A percentile compares a stretch with the other conserved stretches of the same genome.
Evolutionary conservation across 108 stramenopile species (phyloP).

Genomic region (Mediolabrus comicus): DNA sequence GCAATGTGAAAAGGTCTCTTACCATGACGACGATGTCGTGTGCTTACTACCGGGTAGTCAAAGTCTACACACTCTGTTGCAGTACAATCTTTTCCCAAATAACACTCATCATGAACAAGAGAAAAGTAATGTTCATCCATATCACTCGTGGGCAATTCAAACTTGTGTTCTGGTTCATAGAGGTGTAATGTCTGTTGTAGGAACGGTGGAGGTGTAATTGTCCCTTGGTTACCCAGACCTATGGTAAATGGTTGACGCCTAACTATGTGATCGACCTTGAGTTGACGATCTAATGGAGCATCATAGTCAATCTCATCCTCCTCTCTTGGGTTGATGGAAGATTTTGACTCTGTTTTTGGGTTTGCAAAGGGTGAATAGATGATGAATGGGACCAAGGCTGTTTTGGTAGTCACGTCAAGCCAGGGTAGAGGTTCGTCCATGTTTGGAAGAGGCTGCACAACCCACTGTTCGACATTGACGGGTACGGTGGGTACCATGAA

Average conservation of each 20-base stretch:
- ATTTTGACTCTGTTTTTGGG: neutral
- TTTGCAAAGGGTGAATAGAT: neutral
- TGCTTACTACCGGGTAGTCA: too few relatives aligned
- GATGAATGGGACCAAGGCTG: neutral
- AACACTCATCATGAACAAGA: neutral
- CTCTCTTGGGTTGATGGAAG: neutral
- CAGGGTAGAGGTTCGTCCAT: neutral
- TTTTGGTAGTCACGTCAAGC: neutral
- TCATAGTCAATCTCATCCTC: neutral
- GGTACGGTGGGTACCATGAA: neutral
- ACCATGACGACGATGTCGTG: too few relatives aligned
- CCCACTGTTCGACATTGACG: neutral
- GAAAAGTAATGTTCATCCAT: neutral
- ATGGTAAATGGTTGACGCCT: neutral
- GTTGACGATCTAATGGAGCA: neutral
- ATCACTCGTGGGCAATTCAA: neutral
- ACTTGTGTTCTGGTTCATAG: neutral
- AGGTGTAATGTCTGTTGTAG: neutral
- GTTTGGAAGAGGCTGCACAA: neutral
- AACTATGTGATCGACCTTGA: neutral
- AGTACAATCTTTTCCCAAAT: neutral
- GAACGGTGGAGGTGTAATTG: neutral
- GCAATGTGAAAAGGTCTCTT: too few relatives aligned
- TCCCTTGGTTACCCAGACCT: neutral
- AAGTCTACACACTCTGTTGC: neutral